A percentile compares a stretch with the other conserved stretches of the same genome.
Conservation (phyloP, 371 early-diverging fungal species). For the Circinella umbellata region DNA sequence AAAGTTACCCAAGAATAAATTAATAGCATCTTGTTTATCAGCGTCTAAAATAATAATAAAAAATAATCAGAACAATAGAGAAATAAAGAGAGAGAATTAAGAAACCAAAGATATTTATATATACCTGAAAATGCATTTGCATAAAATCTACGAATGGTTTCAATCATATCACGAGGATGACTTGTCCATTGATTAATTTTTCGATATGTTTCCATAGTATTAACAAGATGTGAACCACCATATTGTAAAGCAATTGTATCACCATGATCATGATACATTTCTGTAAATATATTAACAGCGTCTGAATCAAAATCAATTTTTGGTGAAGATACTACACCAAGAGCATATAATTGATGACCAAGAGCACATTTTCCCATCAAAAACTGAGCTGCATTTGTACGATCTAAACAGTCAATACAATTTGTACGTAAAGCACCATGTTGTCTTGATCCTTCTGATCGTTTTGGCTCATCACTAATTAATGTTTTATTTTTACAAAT, state of each 20-base stretch:
- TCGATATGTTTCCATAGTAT: constrained; percentile 96
- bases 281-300: constrained; percentile 89
- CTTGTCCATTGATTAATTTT: constrained; percentile 94
- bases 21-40: constrained; percentile 96
- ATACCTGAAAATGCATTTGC: constrained; percentile 92
- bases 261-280: constrained; percentile 98
- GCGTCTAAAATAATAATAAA: constrained; percentile 63
- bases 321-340: constrained; percentile 84
- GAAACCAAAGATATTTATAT: not conserved
- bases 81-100: not conserved
- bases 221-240: constrained; percentile 98
- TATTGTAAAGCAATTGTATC: constrained; percentile 99
- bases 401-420: constrained; percentile 99
- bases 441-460: constrained; percentile 53
- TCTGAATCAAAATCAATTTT: constrained; percentile 91
- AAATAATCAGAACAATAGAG: not conserved
- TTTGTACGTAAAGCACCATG: constrained; percentile 96
- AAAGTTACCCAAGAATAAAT: constrained; percentile 89
- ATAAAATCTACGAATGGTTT: constrained; percentile 89
- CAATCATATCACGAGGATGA: constrained; percentile 95
- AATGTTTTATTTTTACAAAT: not conserved
- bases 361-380: constrained; percentile 95
- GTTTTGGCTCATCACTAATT: not conserved
- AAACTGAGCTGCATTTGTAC: constrained; percentile 99
- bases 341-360: constrained; percentile 89